phyloP scores from a whole-genome alignment of 2,329 filamentous ascomycete genomes.

The Capronia coronata region DNA sequence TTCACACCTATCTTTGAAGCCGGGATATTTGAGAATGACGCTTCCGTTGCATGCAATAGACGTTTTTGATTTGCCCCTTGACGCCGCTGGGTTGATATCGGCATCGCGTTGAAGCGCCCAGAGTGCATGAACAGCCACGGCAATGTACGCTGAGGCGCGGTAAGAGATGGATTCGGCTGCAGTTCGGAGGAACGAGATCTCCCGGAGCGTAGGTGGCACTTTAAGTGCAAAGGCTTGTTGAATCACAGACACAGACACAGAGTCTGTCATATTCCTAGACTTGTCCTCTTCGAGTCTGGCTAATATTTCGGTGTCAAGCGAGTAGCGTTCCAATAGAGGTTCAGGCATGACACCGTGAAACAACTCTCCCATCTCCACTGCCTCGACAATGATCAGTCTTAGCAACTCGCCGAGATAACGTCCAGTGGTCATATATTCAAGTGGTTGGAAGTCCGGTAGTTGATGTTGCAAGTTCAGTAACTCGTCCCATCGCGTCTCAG shows the following conservation, averaged over 20 bases:
- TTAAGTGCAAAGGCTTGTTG: conserved; percentile 47
- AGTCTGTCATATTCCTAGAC: conserved; percentile 35
- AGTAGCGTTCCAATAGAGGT: conserved; percentile 51
- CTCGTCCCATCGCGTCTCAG: conserved; percentile 57
- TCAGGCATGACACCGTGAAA: conserved; percentile 53
- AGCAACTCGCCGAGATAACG: conserved; percentile 60
- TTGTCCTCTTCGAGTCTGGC: conserved; percentile 50
- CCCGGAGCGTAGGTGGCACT: conserved; percentile 41
- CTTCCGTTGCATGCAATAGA: conserved; percentile 49
- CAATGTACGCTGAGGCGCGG: conserved; percentile 57
- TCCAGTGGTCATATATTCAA: conserved; percentile 59
- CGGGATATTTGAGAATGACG: conserved; percentile 48
- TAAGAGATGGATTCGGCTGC: conserved; percentile 50
- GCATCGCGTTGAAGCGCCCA: conserved; percentile 50
- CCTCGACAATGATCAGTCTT: conserved; percentile 55
- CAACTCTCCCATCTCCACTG: conserved; percentile 49
- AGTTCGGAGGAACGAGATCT: conserved; percentile 51
- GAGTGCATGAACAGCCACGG: conserved; percentile 56
- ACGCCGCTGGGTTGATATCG: conserved; percentile 35
- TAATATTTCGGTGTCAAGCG: conserved; percentile 54
- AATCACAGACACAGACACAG: conserved; percentile 43
- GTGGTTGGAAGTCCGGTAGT: conserved; percentile 57
- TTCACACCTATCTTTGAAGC: conserved; percentile 42
- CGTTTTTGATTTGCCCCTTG: conserved; percentile 29
- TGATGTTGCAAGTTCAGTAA: conserved; percentile 51